Percentiles rank a stretch among this genome's conserved stretches.
phyloP scores from a whole-genome alignment of 257 asterid species.

The Capsicum rhomboideum region DNA sequence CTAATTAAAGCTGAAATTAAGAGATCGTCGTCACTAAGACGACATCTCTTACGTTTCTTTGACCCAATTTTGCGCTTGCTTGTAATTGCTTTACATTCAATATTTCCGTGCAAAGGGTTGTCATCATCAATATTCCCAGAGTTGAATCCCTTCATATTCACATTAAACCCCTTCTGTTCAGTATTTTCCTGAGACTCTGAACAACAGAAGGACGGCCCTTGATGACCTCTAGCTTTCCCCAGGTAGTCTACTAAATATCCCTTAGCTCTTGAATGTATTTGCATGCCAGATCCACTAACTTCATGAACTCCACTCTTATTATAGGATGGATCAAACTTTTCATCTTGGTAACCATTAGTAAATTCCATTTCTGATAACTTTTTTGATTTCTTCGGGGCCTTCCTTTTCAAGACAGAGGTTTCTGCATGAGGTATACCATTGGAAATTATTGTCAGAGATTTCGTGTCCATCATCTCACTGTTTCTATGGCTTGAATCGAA shows the following conservation, averaged over 20 bases:
- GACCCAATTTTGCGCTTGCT: slow-evolving; percentile 14
- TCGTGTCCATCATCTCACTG: neutral
- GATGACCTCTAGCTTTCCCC: slow-evolving; percentile 1
- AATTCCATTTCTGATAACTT: slow-evolving; percentile 56
- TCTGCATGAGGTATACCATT: slow-evolving; percentile 3
- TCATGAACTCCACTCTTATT: slow-evolving; percentile 1
- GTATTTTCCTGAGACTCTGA: neutral
- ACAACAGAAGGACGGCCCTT: neutral
- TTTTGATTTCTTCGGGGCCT: slow-evolving; percentile 54
- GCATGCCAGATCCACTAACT: neutral
- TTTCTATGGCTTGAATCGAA: slow-evolving; percentile 1
- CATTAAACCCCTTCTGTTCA: neutral
- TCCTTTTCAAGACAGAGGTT: slow-evolving; percentile 14
- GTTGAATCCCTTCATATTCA: neutral
- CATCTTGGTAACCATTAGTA: slow-evolving; percentile 22
- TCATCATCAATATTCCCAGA: neutral
- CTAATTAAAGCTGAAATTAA: slow-evolving; percentile 72
- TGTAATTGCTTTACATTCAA: neutral
- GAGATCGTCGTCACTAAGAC: slow-evolving; percentile 63
- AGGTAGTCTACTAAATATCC: neutral
- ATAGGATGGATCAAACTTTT: slow-evolving; percentile 4
- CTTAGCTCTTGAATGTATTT: neutral
- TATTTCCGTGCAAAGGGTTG: neutral
- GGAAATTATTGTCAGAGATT: neutral
- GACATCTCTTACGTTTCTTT: slow-evolving; percentile 37